Evolutionary conservation across 345 rosid species (phyloP), one percentile per base, ranked within the genome.

Genomic region (Lepidium sativum): DNA sequence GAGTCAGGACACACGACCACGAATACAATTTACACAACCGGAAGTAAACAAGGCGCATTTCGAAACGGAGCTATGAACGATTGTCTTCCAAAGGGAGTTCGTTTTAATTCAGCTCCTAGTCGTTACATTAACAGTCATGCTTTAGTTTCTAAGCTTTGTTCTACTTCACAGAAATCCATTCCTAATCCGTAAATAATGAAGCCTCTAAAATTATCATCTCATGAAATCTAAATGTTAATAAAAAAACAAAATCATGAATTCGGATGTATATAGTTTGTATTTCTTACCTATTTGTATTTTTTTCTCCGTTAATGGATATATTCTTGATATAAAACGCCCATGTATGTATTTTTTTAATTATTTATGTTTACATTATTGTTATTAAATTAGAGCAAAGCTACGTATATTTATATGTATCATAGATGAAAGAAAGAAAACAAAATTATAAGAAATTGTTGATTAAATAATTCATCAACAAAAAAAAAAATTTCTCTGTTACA

Each of bases 1-100:
- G 75, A 55, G 13, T 18, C 60, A 4, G 18, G 56, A 0, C 41
- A 70, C 17, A 32, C 15, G 18, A 54, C 43, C 38, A 13, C 52
- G 5, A 64, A 63, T 38, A 54, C 57, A 39, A 6, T 63, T 18
- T 17, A 48, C 53, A 29, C 54, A 31, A 55, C 39, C 3, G 37
- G 58, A 45, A 25, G 42, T 31, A 3, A 40, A 32, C 58, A 32
- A 71, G 65, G 37, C 7, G 6, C 7, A 39, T 33, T 56, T 16
- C 47, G 1, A 0, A 44, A 13, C 64, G 65, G 65, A 39, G 17
- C 15, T 15, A 38, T 56, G 23, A 56, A 40, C 5, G 65, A 40
- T 48, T 71, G 75, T 33, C 49, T 71, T 8, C 75, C 75, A 64
- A 71, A 71, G 35, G 70, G 75, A 6, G 15, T 56, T 64, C 70